Conservation (phyloP, 192 early-diverging fungal genomes). For the Umbelopsis sp. region DNA sequence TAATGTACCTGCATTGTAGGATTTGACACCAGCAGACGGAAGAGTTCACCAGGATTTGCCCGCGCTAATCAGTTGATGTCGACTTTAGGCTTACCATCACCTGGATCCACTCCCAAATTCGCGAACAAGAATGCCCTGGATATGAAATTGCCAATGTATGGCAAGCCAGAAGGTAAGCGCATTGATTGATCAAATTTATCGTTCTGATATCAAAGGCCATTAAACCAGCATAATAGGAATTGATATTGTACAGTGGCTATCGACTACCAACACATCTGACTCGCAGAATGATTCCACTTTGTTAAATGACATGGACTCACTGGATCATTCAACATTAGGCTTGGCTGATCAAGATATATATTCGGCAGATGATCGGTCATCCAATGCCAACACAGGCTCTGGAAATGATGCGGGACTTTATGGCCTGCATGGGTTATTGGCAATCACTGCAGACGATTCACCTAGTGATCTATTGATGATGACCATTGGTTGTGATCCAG, state of each 20-base stretch:
- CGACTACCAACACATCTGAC: background rate
- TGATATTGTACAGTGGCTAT: conserved; percentile 15
- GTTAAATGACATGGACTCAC: background rate
- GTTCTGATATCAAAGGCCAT: background rate
- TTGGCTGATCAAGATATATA: background rate
- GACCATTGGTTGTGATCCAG: background rate
- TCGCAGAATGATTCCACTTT: background rate
- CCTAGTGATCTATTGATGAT: background rate
- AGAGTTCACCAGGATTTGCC: background rate
- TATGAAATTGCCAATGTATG: background rate
- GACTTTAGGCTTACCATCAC: background rate
- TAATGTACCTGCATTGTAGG: background rate
- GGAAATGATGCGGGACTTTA: background rate
- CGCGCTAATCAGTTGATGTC: background rate
- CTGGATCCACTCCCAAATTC: background rate
- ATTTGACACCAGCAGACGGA: background rate
- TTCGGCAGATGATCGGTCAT: background rate
- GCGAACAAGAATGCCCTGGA: background rate
- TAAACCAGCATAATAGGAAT: background rate
- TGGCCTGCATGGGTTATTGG: background rate
- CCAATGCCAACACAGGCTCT: background rate
- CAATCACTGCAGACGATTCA: background rate
- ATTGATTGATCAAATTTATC: background rate
- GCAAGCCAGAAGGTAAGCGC: background rate
- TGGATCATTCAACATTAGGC: background rate